Evolutionary conservation across 2,329 filamentous ascomycete species (phyloP).

Genomic region (Cladophialophora exuberans): DNA sequence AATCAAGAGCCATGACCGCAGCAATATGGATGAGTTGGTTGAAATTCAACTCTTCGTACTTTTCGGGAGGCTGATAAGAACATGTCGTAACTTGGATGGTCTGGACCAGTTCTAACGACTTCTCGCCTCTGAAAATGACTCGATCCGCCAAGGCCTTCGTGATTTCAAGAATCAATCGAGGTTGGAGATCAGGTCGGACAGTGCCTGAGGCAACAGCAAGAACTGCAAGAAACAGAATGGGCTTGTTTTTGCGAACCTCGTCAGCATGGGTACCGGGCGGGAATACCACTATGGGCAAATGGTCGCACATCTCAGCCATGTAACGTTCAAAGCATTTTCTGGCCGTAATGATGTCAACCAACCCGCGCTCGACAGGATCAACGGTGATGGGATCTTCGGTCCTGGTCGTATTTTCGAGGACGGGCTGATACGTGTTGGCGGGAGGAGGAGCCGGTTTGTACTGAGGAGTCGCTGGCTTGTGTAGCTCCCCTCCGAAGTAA

Average conservation of each 20-base stretch:
- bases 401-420: constrained; percentile 16
- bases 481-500: constrained; percentile 33
- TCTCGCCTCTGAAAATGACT: constrained; percentile 74
- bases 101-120: constrained; percentile 82
- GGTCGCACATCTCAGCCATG: constrained; percentile 55
- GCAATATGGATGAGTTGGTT: constrained; percentile 84
- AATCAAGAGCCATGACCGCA: constrained; percentile 79
- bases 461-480: constrained; percentile 20
- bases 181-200: constrained; percentile 60
- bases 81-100: constrained; percentile 73
- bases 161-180: constrained; percentile 67
- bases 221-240: constrained; percentile 62
- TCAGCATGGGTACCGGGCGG: constrained; percentile 57
- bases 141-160: constrained; percentile 75
- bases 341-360: constrained; percentile 57
- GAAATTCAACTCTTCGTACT: constrained; percentile 85
- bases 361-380: constrained; percentile 53
- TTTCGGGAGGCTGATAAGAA: constrained; percentile 84
- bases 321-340: constrained; percentile 62
- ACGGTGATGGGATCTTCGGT: constrained; percentile 35
- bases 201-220: constrained; percentile 57
- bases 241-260: constrained; percentile 60
- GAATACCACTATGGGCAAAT: constrained; percentile 63
- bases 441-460: constrained; percentile 19
- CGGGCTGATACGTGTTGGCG: constrained; percentile 12